phyloP scores from a whole-genome alignment of 2,329 filamentous ascomycete genomes.

The Aspergillus cejpii region DNA sequence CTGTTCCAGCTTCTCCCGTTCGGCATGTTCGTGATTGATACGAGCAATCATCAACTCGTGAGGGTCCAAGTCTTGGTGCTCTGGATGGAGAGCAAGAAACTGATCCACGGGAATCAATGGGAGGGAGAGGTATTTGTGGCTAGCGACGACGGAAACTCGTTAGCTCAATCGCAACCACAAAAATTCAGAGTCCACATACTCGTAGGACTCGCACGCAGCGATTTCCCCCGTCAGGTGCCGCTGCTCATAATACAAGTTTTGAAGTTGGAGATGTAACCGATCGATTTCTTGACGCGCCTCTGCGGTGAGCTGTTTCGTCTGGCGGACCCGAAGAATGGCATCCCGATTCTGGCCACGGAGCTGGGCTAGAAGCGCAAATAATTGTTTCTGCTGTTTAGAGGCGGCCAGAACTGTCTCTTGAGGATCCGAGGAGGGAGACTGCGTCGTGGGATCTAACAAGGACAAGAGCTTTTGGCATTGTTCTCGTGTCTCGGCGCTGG shows the following conservation, averaged over 20 bases:
- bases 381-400: constrained; percentile 69
- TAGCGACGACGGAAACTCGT: constrained; percentile 6
- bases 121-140: constrained; percentile 76
- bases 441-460: constrained; percentile 50
- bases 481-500: constrained; percentile 64
- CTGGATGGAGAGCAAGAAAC: constrained; percentile 69
- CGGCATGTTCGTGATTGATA: constrained; percentile 82
- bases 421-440: constrained; percentile 36
- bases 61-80: constrained; percentile 65
- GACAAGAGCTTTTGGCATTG: constrained; percentile 58
- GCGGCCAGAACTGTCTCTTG: constrained; percentile 53
- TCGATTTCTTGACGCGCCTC: constrained; percentile 89
- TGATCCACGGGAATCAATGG: constrained; percentile 78
- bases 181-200: constrained; percentile 53
- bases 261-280: constrained; percentile 79
- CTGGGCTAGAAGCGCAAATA: constrained; percentile 71
- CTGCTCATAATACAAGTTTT: constrained; percentile 96
- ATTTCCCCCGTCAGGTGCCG: constrained; percentile 87
- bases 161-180: constrained; percentile 4
- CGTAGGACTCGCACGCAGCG: constrained; percentile 78
- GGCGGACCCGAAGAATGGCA: constrained; percentile 71
- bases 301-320: constrained; percentile 78
- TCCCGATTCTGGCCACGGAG: constrained; percentile 76
- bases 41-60: constrained; percentile 80
- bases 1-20: constrained; percentile 78